Evolutionary conservation across 2,329 filamentous ascomycete species (phyloP), one percentile per base, ranked within the genome.

Genomic region (Beauveria sp.): DNA sequence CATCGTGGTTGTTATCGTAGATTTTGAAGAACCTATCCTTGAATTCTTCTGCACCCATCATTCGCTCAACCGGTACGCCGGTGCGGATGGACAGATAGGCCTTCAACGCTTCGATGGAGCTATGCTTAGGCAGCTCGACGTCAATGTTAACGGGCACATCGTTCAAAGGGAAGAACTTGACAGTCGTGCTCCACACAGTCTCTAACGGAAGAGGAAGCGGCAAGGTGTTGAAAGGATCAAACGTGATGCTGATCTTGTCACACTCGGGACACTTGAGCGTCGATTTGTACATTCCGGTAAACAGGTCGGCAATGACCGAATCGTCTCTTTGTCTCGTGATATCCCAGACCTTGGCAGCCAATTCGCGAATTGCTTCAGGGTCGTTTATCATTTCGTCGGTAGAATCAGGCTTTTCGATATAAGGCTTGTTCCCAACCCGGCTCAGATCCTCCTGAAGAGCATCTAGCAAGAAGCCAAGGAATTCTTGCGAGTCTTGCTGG

Each of bases 261-360:
- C 95, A 99, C 8, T 83, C 84, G 0, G 95, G 95, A 70, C 95
- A 99, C 65, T 95, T 88, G 65, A 99, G 83, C 0, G 93, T 98
- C 50, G 96, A 98, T 77, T 98, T 97, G 82, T 98, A 99, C 82
- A 98, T 91, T 65, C 95, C 95, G 24, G 91, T 96, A 73, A 99
- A 99, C 12, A 99, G 81, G 71, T 99, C 95, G 62, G 91, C 93
- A 66, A 97, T 90, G 46, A 98, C 89, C 0, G 95, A 98, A 70
- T 98, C 92, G 67, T 99, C 96, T 58, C 95, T 87, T 65, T 88
- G 87, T 70, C 91, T 90, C 66, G 96, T 96, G 63, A 96, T 96
- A 64, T 91, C 86, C 86, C 93, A 96, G 63, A 95, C 95, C 66
- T 90, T 85, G 58, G 93, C 86, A 0, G 93, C 95, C 78, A 99